Evolutionary conservation across 2,329 filamentous ascomycete genomes (phyloP).

Genomic region (Elsinoe necatrix): DNA sequence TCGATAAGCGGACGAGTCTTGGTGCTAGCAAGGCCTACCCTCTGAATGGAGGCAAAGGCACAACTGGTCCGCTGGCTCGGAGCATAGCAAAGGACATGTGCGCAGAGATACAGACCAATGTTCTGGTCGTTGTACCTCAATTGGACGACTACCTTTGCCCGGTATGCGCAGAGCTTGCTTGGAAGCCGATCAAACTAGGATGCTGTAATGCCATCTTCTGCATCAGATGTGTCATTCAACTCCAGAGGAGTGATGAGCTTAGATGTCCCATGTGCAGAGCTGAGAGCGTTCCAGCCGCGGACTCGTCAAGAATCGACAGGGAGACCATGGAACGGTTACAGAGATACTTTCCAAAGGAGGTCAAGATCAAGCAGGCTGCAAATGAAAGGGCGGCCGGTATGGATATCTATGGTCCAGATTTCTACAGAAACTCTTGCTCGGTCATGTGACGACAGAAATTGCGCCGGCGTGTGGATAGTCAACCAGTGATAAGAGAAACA

Average conservation of each 20-base stretch:
- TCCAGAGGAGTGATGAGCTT: conserved; percentile 61
- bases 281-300: conserved; percentile 61
- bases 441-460: conserved; percentile 26
- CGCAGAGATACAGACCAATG: conserved; percentile 61
- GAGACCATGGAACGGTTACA: conserved; percentile 61
- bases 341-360: conserved; percentile 71
- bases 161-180: conserved; percentile 70
- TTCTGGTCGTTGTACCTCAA: conserved; percentile 67
- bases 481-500: neutral
- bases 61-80: conserved; percentile 54
- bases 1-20: conserved; percentile 75
- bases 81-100: conserved; percentile 68
- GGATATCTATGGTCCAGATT: conserved; percentile 29
- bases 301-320: conserved; percentile 60
- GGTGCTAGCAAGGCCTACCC: conserved; percentile 52
- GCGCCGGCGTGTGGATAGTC: no score
- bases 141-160: conserved; percentile 79
- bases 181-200: conserved; percentile 66
- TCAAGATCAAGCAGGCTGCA: conserved; percentile 48
- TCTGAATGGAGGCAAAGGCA: conserved; percentile 31
- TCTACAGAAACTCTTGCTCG: conserved; percentile 25
- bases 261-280: conserved; percentile 70
- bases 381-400: conserved; percentile 69
- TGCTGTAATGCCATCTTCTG: conserved; percentile 70
- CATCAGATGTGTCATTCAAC: conserved; percentile 71